Percentiles rank a stretch among this genome's conserved stretches.
phyloP scores from a whole-genome alignment of 495 filamentous ascomycete species.

The Xylaria flabelliformis region DNA sequence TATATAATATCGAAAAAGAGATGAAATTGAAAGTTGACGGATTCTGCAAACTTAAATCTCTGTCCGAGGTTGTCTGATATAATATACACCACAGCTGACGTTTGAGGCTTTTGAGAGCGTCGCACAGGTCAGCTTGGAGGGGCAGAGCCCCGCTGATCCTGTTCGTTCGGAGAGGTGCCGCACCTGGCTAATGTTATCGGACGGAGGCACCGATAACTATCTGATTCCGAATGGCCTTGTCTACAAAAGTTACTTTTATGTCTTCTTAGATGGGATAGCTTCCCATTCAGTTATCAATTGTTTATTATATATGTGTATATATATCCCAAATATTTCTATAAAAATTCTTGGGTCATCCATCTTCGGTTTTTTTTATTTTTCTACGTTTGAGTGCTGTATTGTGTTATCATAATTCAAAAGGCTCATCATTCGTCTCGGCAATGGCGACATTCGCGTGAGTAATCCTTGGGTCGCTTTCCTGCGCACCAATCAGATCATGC shows the following conservation, averaged over 20 bases:
- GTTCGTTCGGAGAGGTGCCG: conserved; percentile 21
- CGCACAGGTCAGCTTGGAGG: conserved; percentile 1
- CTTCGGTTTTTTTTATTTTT: not conserved
- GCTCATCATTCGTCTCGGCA: not conserved
- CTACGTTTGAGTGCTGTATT: not conserved
- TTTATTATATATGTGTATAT: not conserved
- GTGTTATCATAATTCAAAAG: not conserved
- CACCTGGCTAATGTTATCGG: not conserved
- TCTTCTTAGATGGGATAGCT: not conserved
- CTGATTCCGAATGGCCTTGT: not conserved
- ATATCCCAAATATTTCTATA: not conserved
- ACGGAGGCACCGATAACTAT: conserved; percentile 11
- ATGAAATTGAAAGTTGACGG: not conserved
- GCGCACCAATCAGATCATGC: conserved; percentile 8
- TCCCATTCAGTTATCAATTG: not conserved
- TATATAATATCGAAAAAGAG: not conserved
- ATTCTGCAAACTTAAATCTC: not conserved
- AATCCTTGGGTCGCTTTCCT: conserved; percentile 19
- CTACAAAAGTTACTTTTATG: not conserved
- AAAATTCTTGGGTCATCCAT: not conserved
- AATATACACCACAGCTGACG: conserved; percentile 1
- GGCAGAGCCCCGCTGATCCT: conserved; percentile 6
- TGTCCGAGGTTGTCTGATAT: not conserved
- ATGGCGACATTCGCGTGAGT: conserved; percentile 59
- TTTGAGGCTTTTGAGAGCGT: not conserved